phyloP scores from a whole-genome alignment of 139 green algal species.

The Haematococcus lacustris region DNA sequence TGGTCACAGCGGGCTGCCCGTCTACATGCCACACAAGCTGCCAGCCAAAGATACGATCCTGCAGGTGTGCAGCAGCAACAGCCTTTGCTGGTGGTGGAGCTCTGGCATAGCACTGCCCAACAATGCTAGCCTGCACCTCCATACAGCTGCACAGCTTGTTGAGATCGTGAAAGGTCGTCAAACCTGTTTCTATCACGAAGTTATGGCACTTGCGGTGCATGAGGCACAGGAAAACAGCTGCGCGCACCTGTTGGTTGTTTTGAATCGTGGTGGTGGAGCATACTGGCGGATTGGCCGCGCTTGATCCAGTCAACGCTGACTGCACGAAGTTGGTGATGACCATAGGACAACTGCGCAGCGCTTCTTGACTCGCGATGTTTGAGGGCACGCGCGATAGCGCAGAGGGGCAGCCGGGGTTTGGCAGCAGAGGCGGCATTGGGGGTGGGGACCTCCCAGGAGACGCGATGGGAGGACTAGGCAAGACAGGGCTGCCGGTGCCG shows the following conservation, averaged over 20 bases:
- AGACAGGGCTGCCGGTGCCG: not conserved
- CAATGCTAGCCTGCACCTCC: not conserved
- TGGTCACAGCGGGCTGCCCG: too few species aligned
- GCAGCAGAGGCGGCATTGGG: not conserved
- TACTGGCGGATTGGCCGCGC: not conserved
- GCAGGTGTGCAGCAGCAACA: not conserved
- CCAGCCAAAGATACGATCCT: not conserved
- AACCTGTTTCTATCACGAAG: not conserved
- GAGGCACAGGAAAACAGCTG: not conserved
- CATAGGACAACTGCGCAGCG: not conserved
- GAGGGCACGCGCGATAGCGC: not conserved
- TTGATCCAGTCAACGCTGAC: not conserved
- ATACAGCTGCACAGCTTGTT: not conserved
- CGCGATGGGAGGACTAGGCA: not conserved
- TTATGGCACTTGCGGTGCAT: not conserved
- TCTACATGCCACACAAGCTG: conserved; percentile 1
- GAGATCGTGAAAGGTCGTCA: not conserved
- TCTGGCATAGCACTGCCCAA: not conserved
- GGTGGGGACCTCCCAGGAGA: too few species aligned
- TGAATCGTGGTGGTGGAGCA: not conserved
- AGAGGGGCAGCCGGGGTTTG: not conserved
- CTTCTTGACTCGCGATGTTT: not conserved
- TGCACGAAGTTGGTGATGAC: not conserved
- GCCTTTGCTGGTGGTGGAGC: not conserved
- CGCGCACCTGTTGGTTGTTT: not conserved